Conservation (phyloP, 495 filamentous ascomycete genomes). For the Physcia stellaris region DNA sequence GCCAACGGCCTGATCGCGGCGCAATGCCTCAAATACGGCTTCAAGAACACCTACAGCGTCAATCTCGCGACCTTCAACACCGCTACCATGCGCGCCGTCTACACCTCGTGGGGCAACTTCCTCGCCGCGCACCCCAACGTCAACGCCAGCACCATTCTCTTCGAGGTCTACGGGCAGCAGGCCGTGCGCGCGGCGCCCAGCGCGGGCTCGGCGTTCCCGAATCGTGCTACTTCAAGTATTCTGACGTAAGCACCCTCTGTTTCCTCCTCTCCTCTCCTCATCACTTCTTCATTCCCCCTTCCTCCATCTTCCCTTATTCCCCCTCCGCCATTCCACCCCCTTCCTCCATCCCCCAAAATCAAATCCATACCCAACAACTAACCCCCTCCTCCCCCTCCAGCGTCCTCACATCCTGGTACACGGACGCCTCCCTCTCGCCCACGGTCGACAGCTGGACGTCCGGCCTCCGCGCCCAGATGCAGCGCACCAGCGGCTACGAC, state of each 20-base stretch:
- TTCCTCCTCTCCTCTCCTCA: no score
- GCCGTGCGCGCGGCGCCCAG: slow-evolving; percentile 21
- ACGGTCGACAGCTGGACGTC: not conserved
- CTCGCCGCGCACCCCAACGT: not conserved
- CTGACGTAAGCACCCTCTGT: no score
- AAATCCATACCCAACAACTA: no score
- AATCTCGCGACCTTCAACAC: not conserved
- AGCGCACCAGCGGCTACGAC: slow-evolving; percentile 14
- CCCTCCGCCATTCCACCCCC: no score
- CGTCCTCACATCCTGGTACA: not conserved
- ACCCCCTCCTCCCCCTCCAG: no score
- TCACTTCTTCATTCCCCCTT: no score
- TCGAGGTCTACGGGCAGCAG: slow-evolving; percentile 29
- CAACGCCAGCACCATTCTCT: slow-evolving; percentile 21
- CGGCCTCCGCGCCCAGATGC: slow-evolving; percentile 8
- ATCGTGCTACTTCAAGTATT: slow-evolving; percentile 12
- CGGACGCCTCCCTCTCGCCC: not conserved
- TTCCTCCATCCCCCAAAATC: no score
- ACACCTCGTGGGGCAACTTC: not conserved
- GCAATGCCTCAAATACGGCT: not conserved
- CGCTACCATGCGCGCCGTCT: not conserved
- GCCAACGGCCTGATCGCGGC: not conserved
- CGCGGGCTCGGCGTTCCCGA: slow-evolving; percentile 20
- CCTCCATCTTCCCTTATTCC: no score
- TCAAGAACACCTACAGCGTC: not conserved